Evolutionary conservation across 805 yeast genomes (phyloP).

Genomic region (Clavispora carvajalis): DNA sequence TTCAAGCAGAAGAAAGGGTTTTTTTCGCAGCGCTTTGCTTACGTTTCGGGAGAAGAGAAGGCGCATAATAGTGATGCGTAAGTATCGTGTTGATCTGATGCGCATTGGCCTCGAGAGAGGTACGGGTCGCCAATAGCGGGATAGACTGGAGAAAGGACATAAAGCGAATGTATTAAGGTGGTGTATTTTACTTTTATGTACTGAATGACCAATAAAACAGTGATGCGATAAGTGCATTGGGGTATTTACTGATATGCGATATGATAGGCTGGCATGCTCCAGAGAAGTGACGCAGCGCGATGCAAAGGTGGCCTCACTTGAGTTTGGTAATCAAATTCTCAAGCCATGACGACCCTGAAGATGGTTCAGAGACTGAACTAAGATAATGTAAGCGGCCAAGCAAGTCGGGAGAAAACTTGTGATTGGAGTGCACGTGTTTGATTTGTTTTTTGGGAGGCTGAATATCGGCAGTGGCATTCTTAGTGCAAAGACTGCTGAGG

Average conservation of each 20-base stretch:
- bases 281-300: conserved; percentile 4
- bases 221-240: too few relatives aligned
- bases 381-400: conserved; percentile 15
- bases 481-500: conserved; percentile 1
- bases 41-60: not conserved
- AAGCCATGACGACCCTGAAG: conserved; percentile 9
- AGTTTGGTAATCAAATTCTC: conserved; percentile 5
- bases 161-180: too few relatives aligned
- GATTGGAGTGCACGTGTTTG: conserved; percentile 23
- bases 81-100: too few relatives aligned
- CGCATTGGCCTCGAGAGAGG: too few relatives aligned
- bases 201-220: too few relatives aligned
- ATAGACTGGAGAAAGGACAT: too few relatives aligned
- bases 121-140: too few relatives aligned
- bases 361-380: conserved; percentile 11
- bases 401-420: conserved; percentile 30
- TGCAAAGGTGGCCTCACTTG: conserved; percentile 4
- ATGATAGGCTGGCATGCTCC: conserved; percentile 18
- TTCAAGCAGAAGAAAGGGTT: conserved; percentile 24
- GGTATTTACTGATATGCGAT: conserved; percentile 13
- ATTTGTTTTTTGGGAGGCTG: conserved; percentile 2
- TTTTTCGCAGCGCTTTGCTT: not conserved
- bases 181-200: too few relatives aligned
- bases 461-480: not conserved
- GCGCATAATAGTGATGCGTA: too few relatives aligned